Percentiles rank a stretch among this genome's conserved stretches.
phyloP scores from a whole-genome alignment of 805 yeast species.

The Candida railenensis region DNA sequence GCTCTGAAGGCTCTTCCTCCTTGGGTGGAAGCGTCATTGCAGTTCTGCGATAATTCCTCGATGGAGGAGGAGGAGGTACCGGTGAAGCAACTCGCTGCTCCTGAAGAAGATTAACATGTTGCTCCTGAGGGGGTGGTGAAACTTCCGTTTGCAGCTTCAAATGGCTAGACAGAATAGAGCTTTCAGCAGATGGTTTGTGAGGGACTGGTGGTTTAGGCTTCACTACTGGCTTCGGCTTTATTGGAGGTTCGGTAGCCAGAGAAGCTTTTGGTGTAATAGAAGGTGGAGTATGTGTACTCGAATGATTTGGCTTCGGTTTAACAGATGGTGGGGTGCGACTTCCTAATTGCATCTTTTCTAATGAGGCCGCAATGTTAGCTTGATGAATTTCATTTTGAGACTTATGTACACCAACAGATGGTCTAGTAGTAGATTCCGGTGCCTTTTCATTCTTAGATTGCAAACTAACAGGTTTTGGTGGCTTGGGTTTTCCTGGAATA shows the following conservation, averaged over 20 bases:
- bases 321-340: not conserved
- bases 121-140: slow-evolving; percentile 8
- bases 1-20: slow-evolving; percentile 24
- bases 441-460: not conserved
- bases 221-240: slow-evolving; percentile 1
- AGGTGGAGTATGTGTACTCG: not conserved
- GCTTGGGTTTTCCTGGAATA: slow-evolving; percentile 10
- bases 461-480: not conserved
- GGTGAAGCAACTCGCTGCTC: not conserved
- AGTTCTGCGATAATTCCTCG: slow-evolving; percentile 21
- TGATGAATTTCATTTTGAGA: not conserved
- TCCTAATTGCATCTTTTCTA: not conserved
- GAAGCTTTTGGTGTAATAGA: not conserved
- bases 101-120: not conserved
- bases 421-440: not conserved
- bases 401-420: not conserved
- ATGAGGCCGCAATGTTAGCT: slow-evolving; percentile 1
- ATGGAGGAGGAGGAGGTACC: slow-evolving; percentile 26
- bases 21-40: slow-evolving; percentile 20
- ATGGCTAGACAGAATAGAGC: not conserved
- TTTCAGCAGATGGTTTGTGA: slow-evolving; percentile 8
- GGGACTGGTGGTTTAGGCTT: slow-evolving; percentile 7
- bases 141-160: slow-evolving; percentile 4
- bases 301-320: not conserved
- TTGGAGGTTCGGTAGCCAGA: not conserved